Percentiles rank a stretch among this genome's conserved stretches.
These are phyloP conservation scores for Arthrobotrys iridis DNA, from an alignment of 2,329 filamentous ascomycete species.

Conservation along the genomic window DNA sequence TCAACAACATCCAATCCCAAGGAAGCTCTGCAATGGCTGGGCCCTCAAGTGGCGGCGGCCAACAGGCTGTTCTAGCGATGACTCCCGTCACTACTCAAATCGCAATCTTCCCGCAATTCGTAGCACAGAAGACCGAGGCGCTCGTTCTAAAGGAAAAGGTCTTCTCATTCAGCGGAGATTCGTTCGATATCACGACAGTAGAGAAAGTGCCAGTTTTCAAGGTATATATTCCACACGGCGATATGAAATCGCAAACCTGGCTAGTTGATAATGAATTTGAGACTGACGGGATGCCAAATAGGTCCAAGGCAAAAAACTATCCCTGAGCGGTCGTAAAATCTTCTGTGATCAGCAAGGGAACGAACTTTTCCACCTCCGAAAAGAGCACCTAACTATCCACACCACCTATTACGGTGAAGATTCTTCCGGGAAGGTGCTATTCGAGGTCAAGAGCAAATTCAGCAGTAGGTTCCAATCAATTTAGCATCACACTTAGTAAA, in stretches of 20 bases:
- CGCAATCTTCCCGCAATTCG: slow-evolving; percentile 43
- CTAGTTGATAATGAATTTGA: background rate
- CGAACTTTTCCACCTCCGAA: slow-evolving; percentile 70
- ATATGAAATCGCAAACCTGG: background rate
- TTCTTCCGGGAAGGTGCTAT: slow-evolving; percentile 63
- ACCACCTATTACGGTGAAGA: slow-evolving; percentile 67
- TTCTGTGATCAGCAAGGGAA: slow-evolving; percentile 67
- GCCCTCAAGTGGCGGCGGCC: background rate
- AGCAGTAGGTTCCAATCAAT: slow-evolving; percentile 64
- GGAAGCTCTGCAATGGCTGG: slow-evolving; percentile 12
- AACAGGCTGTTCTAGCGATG: background rate
- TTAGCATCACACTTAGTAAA: slow-evolving; percentile 57
- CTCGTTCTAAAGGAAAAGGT: slow-evolving; percentile 72
- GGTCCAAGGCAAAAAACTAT: slow-evolving; percentile 68
- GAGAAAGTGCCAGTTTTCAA: slow-evolving; percentile 68
- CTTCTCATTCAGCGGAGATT: slow-evolving; percentile 71
- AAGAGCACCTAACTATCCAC: slow-evolving; percentile 67
- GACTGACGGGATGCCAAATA: background rate
- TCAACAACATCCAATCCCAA: slow-evolving; percentile 8
- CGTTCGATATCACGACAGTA: slow-evolving; percentile 70
- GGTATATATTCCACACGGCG: slow-evolving; percentile 17
- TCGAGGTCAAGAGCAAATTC: slow-evolving; percentile 69
- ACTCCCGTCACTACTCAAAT: slow-evolving; percentile 31
- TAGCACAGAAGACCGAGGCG: slow-evolving; percentile 60
- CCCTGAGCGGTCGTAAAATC: slow-evolving; percentile 68